These are phyloP conservation scores for Neurospora sp. DNA, from an alignment of 2,329 filamentous ascomycete genomes.

Conservation along the genomic window DNA sequence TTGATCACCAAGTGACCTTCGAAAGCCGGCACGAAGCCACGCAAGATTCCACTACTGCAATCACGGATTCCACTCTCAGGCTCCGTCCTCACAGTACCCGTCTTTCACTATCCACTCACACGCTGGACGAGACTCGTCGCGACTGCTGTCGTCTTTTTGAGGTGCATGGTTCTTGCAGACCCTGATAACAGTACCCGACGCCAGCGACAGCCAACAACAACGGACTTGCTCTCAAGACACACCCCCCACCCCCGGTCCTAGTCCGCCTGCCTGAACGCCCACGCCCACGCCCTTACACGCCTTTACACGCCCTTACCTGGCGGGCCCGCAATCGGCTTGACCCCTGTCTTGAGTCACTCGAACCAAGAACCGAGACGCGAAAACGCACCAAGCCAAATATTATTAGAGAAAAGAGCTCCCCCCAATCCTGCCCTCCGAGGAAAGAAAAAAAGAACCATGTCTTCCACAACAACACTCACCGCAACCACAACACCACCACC, in stretches of 20 bases:
- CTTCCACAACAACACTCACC: constrained; percentile 11
- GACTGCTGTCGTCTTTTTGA: neutral
- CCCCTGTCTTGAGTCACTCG: constrained; percentile 17
- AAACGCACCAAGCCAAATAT: constrained; percentile 7
- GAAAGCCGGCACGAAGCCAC: neutral
- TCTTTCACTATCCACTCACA: neutral
- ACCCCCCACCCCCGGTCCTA: neutral
- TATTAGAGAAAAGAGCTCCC: constrained; percentile 10
- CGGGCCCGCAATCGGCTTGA: constrained; percentile 16
- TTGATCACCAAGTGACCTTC: neutral
- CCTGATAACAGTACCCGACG: neutral
- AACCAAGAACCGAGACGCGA: constrained; percentile 15
- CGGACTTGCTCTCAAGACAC: neutral
- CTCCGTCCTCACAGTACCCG: neutral
- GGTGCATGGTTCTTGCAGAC: neutral
- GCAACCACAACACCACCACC: constrained; percentile 7
- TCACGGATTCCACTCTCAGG: neutral
- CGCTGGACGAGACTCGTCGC: neutral
- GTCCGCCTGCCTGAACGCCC: constrained; percentile 1
- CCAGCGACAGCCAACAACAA: neutral
- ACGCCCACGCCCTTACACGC: neutral
- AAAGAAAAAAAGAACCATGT: constrained; percentile 10
- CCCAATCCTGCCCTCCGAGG: constrained; percentile 4
- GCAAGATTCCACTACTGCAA: neutral
- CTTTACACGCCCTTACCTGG: constrained; percentile 3